Evolutionary conservation across 108 stramenopile genomes (phyloP).

Genomic region (Skeletonema tropicum): DNA sequence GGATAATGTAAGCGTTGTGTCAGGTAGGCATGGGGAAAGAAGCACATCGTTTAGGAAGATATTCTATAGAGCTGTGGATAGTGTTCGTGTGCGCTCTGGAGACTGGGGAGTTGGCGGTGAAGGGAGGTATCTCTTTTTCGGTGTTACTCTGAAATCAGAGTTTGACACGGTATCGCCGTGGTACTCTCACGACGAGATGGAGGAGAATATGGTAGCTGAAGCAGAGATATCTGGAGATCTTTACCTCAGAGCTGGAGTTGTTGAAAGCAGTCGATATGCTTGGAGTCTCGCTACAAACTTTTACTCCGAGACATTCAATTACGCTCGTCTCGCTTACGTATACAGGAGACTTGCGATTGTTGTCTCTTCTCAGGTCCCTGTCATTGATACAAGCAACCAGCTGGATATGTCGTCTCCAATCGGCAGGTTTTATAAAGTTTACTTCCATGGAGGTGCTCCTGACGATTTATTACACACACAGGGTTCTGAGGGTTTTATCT

Average conservation of each 20-base stretch:
- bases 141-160: conserved; percentile 77
- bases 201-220: conserved; percentile 85
- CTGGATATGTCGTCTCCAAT: conserved; percentile 70
- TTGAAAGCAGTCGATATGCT: conserved; percentile 77
- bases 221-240: conserved; percentile 83
- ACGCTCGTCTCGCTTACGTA: conserved; percentile 67
- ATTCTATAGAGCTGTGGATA: conserved; percentile 87
- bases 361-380: conserved; percentile 73
- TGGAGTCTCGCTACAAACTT: conserved; percentile 79
- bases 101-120: conserved; percentile 68
- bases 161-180: conserved; percentile 68
- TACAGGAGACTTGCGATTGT: conserved; percentile 73
- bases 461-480: conserved; percentile 83
- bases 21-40: conserved; percentile 42
- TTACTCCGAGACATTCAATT: conserved; percentile 85
- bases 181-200: conserved; percentile 75
- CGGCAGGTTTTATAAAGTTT: conserved; percentile 87
- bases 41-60: conserved; percentile 76
- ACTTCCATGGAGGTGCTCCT: conserved; percentile 91
- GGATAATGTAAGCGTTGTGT: conserved; percentile 52
- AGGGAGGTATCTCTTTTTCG: conserved; percentile 75
- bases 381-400: conserved; percentile 73
- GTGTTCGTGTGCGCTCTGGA: conserved; percentile 61
- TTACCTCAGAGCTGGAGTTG: conserved; percentile 78
- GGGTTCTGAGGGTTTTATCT: conserved; percentile 66